These are phyloP conservation scores for Gillenia trifoliata DNA, from an alignment of 306 rosid genomes.

Conservation along the genomic window DNA sequence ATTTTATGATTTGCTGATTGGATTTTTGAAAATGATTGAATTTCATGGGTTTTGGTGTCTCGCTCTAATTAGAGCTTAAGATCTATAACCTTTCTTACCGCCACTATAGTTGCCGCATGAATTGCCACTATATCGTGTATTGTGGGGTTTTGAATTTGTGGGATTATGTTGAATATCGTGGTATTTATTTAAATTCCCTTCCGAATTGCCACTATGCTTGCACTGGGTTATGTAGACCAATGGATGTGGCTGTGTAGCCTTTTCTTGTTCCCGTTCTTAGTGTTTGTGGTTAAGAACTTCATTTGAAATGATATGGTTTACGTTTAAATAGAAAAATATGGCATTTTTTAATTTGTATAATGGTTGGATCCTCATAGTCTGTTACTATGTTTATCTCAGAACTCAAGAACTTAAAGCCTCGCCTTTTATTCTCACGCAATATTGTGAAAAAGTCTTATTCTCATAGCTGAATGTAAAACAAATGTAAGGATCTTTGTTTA, in stretches of 20 bases:
- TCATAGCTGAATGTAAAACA: slow-evolving; percentile 67
- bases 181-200: background rate
- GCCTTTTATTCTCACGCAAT: slow-evolving; percentile 85
- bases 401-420: slow-evolving; percentile 86
- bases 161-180: background rate
- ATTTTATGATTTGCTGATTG: too few relatives aligned
- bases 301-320: slow-evolving; percentile 10
- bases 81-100: too few relatives aligned
- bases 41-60: too few relatives aligned
- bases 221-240: background rate
- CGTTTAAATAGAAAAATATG: background rate
- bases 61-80: too few relatives aligned
- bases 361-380: slow-evolving; percentile 19
- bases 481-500: slow-evolving; percentile 41
- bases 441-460: slow-evolving; percentile 83
- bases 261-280: background rate
- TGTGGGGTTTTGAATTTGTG: too few relatives aligned
- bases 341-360: background rate
- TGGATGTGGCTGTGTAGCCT: background rate
- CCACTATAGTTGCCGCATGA: too few relatives aligned
- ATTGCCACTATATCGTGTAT: too few relatives aligned
- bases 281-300: background rate
- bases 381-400: slow-evolving; percentile 46
- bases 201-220: background rate
- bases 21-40: too few relatives aligned